Evolutionary conservation across 495 filamentous ascomycete species (phyloP).

Genomic region (Astrothelium macrocarpum): DNA sequence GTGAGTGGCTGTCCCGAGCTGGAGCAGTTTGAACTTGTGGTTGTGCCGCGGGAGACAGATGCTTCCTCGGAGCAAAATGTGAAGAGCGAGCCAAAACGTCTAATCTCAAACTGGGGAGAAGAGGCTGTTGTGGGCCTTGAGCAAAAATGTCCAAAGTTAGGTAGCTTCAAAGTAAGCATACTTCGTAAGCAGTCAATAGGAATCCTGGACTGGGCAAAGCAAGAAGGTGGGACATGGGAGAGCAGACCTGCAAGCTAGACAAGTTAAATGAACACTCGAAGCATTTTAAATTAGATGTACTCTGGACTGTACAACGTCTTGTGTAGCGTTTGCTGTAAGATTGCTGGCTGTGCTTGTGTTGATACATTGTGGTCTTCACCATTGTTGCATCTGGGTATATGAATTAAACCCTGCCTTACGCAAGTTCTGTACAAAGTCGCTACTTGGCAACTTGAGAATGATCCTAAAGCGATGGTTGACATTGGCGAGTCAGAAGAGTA

Average conservation of each 20-base stretch:
- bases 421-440: no score
- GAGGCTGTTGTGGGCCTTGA: background rate
- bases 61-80: background rate
- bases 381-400: no score
- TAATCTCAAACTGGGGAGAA: background rate
- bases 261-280: background rate
- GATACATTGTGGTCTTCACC: no score
- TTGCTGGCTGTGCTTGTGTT: no score
- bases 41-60: background rate
- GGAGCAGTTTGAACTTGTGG: conserved; percentile 27
- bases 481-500: no score
- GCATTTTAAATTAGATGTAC: no score
- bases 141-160: background rate
- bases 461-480: no score
- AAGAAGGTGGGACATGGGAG: background rate
- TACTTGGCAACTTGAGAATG: no score
- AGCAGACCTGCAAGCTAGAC: background rate
- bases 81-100: background rate
- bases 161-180: background rate
- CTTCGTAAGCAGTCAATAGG: conserved; percentile 1
- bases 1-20: conserved; percentile 16
- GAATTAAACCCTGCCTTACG: no score
- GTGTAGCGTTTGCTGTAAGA: no score
- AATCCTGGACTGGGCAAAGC: background rate
- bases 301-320: no score